These are phyloP conservation scores for Arabis alpina DNA, from an alignment of 345 rosid genomes.

Conservation along the genomic window DNA sequence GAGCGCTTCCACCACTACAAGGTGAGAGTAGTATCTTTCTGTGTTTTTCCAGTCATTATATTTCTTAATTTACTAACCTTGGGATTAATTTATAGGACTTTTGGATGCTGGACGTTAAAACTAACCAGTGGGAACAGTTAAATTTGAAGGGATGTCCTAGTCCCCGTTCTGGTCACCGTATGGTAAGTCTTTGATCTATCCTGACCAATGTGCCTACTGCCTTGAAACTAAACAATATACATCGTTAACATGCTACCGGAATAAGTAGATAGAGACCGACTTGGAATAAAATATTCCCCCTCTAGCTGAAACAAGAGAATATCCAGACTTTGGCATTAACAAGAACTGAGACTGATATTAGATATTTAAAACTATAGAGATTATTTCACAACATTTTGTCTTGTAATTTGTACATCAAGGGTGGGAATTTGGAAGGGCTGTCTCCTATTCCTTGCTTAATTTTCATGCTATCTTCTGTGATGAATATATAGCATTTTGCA, in stretches of 20 bases:
- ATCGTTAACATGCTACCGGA: background rate
- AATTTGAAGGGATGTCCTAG: constrained; percentile 90
- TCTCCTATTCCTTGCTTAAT: background rate
- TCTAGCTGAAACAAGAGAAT: constrained; percentile 1
- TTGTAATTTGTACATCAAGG: background rate
- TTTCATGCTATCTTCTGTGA: constrained; percentile 7
- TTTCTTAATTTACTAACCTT: constrained; percentile 4
- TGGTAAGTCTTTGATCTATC: constrained; percentile 56
- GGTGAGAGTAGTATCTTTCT: constrained; percentile 49
- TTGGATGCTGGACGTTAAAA: constrained; percentile 91
- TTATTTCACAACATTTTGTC: background rate
- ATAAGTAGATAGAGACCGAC: background rate
- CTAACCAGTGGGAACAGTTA: constrained; percentile 94
- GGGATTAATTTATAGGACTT: constrained; percentile 61
- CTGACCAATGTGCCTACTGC: background rate
- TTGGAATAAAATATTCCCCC: background rate
- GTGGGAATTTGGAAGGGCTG: constrained; percentile 11
- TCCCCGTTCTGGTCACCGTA: constrained; percentile 96
- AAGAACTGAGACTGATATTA: background rate
- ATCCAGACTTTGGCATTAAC: background rate
- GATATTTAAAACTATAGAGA: background rate
- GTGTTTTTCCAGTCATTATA: background rate
- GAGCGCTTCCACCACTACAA: constrained; percentile 97
- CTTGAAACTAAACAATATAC: background rate
- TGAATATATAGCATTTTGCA: background rate